Evolutionary conservation across 2,329 filamentous ascomycete species (phyloP).

Genomic region (Cercospora sp.): DNA sequence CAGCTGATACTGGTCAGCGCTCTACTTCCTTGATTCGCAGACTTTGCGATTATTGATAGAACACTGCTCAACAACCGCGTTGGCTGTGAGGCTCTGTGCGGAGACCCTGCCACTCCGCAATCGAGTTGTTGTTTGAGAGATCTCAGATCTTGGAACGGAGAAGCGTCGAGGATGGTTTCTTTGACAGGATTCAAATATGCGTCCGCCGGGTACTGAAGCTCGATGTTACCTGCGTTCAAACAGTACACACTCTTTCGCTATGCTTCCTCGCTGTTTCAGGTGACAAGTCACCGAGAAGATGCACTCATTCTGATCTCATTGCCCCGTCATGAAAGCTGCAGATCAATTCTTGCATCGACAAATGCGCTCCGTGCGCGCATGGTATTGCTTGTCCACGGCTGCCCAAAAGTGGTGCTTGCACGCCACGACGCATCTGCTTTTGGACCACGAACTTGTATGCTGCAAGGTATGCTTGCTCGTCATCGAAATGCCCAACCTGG

Average conservation of each 20-base stretch:
- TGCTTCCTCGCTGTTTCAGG: neutral
- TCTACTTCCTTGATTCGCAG: neutral
- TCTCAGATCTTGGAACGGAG: neutral
- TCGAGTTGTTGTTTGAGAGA: neutral
- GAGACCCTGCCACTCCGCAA: neutral
- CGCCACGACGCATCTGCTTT: neutral
- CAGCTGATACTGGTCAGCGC: neutral
- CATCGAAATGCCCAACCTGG: neutral
- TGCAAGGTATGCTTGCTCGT: neutral
- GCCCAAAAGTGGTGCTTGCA: neutral
- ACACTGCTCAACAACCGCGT: neutral
- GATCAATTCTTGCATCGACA: neutral
- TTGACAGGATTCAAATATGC: neutral
- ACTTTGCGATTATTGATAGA: neutral
- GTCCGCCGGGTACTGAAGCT: neutral
- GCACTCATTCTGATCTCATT: neutral
- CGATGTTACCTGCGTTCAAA: neutral
- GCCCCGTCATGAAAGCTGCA: neutral
- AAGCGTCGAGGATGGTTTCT: neutral
- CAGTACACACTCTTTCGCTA: neutral
- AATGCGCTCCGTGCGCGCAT: neutral
- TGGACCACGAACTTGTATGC: neutral
- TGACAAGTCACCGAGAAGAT: neutral
- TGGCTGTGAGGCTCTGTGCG: neutral
- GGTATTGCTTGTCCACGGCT: neutral